Evolutionary conservation across 768 basidiomycete genomes (phyloP).

Genomic region (Tricholoma terreum): DNA sequence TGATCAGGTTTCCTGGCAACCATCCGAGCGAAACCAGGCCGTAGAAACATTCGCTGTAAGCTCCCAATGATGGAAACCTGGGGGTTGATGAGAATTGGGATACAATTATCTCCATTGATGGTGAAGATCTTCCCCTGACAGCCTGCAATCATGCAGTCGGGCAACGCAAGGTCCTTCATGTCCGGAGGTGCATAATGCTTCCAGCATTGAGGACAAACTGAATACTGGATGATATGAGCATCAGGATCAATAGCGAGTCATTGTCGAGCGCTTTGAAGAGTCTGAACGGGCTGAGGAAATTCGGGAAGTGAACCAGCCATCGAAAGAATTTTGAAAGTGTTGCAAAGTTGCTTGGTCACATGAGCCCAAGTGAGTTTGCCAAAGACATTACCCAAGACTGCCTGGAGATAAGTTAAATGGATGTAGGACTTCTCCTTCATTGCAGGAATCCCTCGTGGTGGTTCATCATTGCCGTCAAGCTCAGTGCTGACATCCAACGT

Average conservation of each 20-base stretch:
- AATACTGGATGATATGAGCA: no score
- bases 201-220: constrained; percentile 3
- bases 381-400: constrained; percentile 5
- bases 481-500: no score
- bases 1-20: neutral
- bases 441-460: no score
- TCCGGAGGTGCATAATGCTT: neutral
- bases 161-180: neutral
- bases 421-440: constrained; percentile 2
- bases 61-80: constrained; percentile 4
- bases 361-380: constrained; percentile 1
- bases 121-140: neutral
- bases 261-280: constrained; percentile 11
- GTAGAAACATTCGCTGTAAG: constrained; percentile 6
- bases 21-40: neutral
- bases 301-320: constrained; percentile 9
- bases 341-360: neutral
- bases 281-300: constrained; percentile 13
- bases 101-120: neutral
- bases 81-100: constrained; percentile 1
- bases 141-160: neutral
- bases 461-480: no score
- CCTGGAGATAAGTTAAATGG: constrained; percentile 3
- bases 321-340: constrained; percentile 3
- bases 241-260: constrained; percentile 4